Percentiles rank a stretch among this genome's conserved stretches.
These are phyloP conservation scores for Lachnellula cervina DNA, from an alignment of 2,329 filamentous ascomycete species.

Conservation along the genomic window DNA sequence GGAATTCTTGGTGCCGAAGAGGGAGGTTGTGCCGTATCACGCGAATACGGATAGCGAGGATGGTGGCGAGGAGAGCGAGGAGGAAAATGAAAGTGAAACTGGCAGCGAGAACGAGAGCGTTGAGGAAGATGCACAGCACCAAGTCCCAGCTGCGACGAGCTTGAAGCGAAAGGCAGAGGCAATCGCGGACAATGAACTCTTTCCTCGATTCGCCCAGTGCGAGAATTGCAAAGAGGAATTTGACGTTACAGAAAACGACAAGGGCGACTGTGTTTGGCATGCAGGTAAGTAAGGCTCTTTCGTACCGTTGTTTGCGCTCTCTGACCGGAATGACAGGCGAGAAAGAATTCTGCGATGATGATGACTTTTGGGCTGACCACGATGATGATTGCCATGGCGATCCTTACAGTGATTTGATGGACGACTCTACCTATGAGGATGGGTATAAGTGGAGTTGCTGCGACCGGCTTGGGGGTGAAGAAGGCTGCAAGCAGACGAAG, in stretches of 20 bases:
- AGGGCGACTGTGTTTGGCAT: conserved; percentile 10
- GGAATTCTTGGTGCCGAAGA: neutral
- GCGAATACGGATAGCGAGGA: neutral
- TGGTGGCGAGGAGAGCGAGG: neutral
- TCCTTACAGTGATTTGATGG: neutral
- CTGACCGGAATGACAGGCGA: neutral
- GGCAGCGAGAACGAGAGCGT: neutral
- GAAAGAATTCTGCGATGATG: conserved; percentile 5
- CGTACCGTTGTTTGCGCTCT: no score
- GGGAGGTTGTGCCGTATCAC: conserved; percentile 1
- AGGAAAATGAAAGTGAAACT: neutral
- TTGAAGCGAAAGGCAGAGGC: conserved; percentile 1
- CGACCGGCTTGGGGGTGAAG: neutral
- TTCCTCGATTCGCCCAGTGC: conserved; percentile 3
- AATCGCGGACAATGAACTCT: conserved; percentile 1
- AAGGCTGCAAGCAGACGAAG: conserved; percentile 7
- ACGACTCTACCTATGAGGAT: conserved; percentile 6
- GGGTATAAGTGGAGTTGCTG: conserved; percentile 15
- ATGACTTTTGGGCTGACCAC: conserved; percentile 13
- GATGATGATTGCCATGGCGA: conserved; percentile 8
- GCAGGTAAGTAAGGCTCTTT: conserved; percentile 1
- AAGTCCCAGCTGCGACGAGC: neutral
- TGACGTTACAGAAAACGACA: conserved; percentile 3
- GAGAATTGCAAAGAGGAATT: conserved; percentile 12
- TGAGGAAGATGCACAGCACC: neutral